phyloP scores from a whole-genome alignment of 164 flowering plant genomes.

The grape (Vitis vinifera) region DNA sequence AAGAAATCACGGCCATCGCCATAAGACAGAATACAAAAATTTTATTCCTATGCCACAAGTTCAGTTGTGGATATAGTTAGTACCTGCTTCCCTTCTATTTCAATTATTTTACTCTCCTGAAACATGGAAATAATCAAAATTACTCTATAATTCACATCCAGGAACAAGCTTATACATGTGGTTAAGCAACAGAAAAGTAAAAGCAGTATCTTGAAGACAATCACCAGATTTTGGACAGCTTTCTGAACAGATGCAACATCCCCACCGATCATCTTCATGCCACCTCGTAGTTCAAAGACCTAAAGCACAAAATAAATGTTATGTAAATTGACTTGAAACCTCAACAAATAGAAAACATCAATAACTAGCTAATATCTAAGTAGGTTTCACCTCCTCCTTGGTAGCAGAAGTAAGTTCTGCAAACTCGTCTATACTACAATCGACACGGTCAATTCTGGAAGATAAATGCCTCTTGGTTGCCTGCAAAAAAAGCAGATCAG shows the following conservation, averaged over 20 bases:
- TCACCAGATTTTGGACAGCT: slow-evolving; percentile 62
- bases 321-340: slow-evolving; percentile 6
- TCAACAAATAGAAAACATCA: background rate
- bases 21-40: slow-evolving; percentile 3
- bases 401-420: slow-evolving; percentile 45
- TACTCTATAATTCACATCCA: slow-evolving; percentile 7
- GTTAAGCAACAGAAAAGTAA: background rate
- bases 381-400: slow-evolving; percentile 48
- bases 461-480: slow-evolving; percentile 55
- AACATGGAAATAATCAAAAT: slow-evolving; percentile 12
- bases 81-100: slow-evolving; percentile 81
- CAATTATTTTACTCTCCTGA: slow-evolving; percentile 62
- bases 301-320: slow-evolving; percentile 11
- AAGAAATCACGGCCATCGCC: slow-evolving; percentile 1
- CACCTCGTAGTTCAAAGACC: slow-evolving; percentile 49
- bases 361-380: slow-evolving; percentile 4
- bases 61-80: background rate
- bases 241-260: slow-evolving; percentile 49
- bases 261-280: slow-evolving; percentile 27
- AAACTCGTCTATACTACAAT: slow-evolving; percentile 50
- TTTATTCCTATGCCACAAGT: background rate
- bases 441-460: slow-evolving; percentile 56
- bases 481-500: slow-evolving; percentile 29
- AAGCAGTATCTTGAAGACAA: background rate
- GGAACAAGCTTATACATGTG: background rate